A percentile compares a stretch with the other conserved stretches of the same genome.
Conservation (phyloP, 2,329 filamentous ascomycete species). For the Hypoxylon sp. region DNA sequence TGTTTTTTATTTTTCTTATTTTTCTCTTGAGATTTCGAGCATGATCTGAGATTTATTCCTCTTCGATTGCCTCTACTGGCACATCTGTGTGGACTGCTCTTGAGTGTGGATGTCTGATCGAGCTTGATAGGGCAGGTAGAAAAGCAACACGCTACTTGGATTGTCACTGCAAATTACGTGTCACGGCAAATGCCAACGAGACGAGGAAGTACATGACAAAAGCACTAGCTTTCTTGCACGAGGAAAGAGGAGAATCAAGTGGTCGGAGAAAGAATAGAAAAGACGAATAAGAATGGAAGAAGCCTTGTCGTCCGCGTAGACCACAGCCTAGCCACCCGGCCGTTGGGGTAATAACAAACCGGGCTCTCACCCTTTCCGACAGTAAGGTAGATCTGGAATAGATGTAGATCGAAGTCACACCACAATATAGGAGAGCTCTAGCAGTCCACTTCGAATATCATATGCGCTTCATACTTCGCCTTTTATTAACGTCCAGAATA, state of each 20-base stretch:
- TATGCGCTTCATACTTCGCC: slow-evolving; percentile 17
- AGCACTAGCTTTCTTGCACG: neutral
- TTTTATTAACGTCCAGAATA: slow-evolving; percentile 3
- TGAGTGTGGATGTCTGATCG: neutral
- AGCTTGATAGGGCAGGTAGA: neutral
- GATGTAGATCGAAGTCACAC: slow-evolving; percentile 13
- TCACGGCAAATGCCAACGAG: neutral
- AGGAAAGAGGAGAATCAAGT: neutral
- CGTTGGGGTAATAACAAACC: neutral
- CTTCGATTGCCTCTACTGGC: neutral
- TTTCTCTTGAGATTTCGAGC: neutral
- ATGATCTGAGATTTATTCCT: neutral
- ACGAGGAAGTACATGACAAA: neutral
- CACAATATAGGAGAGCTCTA: slow-evolving; percentile 7
- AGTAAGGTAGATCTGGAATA: neutral
- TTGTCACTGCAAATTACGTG: neutral
- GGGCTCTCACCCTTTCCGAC: neutral
- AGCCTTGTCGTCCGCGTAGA: neutral
- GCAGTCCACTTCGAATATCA: slow-evolving; percentile 10
- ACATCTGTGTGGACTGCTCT: neutral
- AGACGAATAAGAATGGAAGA: neutral
- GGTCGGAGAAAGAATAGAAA: neutral
- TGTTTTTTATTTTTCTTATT: neutral
- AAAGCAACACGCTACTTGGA: neutral
- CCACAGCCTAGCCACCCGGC: neutral